Evolutionary conservation across 2,329 filamentous ascomycete genomes (phyloP), one percentile per base, ranked within the genome.

Genomic region (Arachnopeziza araneosa): DNA sequence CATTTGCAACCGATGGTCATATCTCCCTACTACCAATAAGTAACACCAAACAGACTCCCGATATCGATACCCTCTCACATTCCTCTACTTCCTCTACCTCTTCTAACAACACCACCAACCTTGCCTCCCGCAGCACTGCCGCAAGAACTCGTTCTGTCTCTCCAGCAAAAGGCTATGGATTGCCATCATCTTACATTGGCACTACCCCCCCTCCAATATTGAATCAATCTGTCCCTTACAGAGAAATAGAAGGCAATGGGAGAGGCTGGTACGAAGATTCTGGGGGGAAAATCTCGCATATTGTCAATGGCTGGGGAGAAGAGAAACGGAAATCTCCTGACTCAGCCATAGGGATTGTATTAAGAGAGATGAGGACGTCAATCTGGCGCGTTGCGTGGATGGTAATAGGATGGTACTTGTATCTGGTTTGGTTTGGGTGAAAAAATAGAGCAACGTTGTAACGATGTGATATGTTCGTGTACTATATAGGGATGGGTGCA

Each of bases 161-260:
- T 55, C 71, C 70, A 0, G 65, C 64, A 21, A 68, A 65, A 24
- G 70, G 69, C 1, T 72, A 72, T 54, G 70, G 70, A 0, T 50
- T 71, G 0, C 68, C 68, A 4, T 50, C 64, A 1, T 59, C 60
- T n/a, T 64, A 69, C 60, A 59, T 60, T 6, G 59, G 64, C 1
- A 66, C 64, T 50, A 50, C 66, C 26, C 66, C 65, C 0, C 64
- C 66, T 1, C 63, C 65, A 4, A 56, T 67, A 1, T 58, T 67
- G 5, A 62, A 61, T 23, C 19, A 50, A 2, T 58, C 63, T 19
- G 64, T 61, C 21, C 23, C 51, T 8, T 58, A 58, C 49, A 30
- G 51, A 22, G 49, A 57, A 7, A 19, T 52, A 54, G 36, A 55
- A 26, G 57, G 59, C 23, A 57, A 55, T n/a, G 64, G 66, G 50